phyloP scores from a whole-genome alignment of 768 basidiomycete genomes.

The Mycena vitilis region DNA sequence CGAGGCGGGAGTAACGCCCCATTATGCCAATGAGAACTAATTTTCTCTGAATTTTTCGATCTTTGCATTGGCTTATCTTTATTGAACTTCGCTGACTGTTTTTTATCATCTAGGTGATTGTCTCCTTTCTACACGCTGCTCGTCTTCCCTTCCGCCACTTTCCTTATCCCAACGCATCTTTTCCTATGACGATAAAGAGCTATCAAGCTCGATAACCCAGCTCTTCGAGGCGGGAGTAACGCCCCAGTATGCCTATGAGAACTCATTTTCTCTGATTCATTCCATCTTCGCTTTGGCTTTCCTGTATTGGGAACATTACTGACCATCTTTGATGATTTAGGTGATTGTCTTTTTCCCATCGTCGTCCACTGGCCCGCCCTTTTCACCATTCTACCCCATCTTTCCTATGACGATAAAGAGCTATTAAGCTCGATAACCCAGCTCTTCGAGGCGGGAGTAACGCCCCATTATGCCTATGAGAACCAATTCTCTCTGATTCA shows the following conservation, averaged over 20 bases:
- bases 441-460: conserved; percentile 83
- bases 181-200: conserved; percentile 75
- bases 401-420: conserved; percentile 70
- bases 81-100: conserved; percentile 34
- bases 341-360: not conserved
- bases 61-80: not conserved
- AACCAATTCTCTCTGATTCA: conserved; percentile 48
- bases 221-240: conserved; percentile 91
- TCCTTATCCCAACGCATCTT: not conserved
- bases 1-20: conserved; percentile 89
- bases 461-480: conserved; percentile 70
- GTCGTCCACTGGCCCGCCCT: not conserved
- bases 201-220: conserved; percentile 84
- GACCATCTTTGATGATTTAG: not conserved
- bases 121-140: not conserved
- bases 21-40: conserved; percentile 70
- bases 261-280: conserved; percentile 53
- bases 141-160: no score
- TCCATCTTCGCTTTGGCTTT: conserved; percentile 1
- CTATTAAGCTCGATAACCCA: conserved; percentile 77
- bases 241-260: conserved; percentile 78
- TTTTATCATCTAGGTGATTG: conserved; percentile 31
- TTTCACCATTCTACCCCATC: not conserved
- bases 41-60: conserved; percentile 49
- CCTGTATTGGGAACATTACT: not conserved